Evolutionary conservation across 2,329 filamentous ascomycete species (phyloP).

Genomic region (Ceratocystis huliohia): DNA sequence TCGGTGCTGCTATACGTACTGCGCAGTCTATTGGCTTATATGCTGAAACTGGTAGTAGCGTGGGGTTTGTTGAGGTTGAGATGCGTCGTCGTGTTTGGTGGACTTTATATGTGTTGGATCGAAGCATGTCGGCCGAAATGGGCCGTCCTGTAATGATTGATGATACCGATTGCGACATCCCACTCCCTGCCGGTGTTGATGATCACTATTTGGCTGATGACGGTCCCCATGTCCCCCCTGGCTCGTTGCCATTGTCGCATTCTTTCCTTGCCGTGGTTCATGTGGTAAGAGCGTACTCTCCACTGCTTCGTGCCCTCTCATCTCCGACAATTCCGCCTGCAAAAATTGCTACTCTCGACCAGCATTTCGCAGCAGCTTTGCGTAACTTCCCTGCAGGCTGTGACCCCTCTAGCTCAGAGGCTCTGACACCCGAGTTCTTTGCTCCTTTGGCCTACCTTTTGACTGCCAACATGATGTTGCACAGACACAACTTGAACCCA

Average conservation of each 20-base stretch:
- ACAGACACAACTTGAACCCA: conserved; percentile 77
- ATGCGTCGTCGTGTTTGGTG: conserved; percentile 87
- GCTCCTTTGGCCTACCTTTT: conserved; percentile 67
- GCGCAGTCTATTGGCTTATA: conserved; percentile 78
- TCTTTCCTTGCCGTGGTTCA: conserved; percentile 69
- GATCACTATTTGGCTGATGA: conserved; percentile 60
- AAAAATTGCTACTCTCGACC: conserved; percentile 66
- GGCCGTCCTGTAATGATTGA: conserved; percentile 71
- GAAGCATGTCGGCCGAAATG: conserved; percentile 65
- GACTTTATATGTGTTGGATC: conserved; percentile 81
- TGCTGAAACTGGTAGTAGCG: conserved; percentile 58
- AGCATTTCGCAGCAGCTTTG: conserved; percentile 64
- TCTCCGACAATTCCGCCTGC: conserved; percentile 52
- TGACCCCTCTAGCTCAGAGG: conserved; percentile 51
- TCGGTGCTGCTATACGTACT: conserved; percentile 65
- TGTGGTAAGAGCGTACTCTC: conserved; percentile 63
- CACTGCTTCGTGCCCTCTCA: conserved; percentile 57
- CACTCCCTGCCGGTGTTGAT: conserved; percentile 65
- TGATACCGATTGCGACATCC: conserved; percentile 77
- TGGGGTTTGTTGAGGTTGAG: conserved; percentile 60
- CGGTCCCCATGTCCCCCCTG: conserved; percentile 41
- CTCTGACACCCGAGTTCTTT: conserved; percentile 61
- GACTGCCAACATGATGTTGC: conserved; percentile 69
- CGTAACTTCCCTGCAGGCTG: conserved; percentile 63
- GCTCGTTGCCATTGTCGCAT: conserved; percentile 46